A percentile compares a stretch with the other conserved stretches of the same genome.
Conservation (phyloP, 768 basidiomycete species). For the Floccularia luteovirens region DNA sequence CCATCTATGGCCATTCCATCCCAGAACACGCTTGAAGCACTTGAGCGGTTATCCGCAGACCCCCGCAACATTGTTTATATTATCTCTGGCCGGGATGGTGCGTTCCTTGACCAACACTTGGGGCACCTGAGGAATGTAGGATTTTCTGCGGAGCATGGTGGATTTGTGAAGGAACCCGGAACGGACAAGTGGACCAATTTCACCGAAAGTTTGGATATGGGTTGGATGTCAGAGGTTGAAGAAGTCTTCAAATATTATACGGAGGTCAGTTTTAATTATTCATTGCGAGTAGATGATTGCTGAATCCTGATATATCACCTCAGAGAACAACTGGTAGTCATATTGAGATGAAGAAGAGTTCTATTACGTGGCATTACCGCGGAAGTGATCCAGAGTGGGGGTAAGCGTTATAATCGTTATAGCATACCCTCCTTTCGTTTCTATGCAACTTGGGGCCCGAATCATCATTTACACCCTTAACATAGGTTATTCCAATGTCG, state of each 20-base stretch:
- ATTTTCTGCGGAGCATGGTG: constrained; percentile 94
- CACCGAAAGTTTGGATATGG: constrained; percentile 92
- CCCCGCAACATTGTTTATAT: constrained; percentile 93
- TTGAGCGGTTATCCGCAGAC: constrained; percentile 66
- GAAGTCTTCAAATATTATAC: constrained; percentile 97
- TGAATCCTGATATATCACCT: not conserved
- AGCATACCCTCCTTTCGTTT: too few species aligned
- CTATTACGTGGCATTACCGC: constrained; percentile 98
- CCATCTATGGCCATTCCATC: constrained; percentile 86
- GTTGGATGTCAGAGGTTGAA: constrained; percentile 92
- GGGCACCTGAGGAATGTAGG: constrained; percentile 80
- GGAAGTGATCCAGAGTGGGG: constrained; percentile 94
- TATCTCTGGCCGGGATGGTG: constrained; percentile 93
- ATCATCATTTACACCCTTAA: too few species aligned
- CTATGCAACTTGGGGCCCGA: too few species aligned
- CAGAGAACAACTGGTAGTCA: constrained; percentile 91
- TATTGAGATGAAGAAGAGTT: constrained; percentile 96
- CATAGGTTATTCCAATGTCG: constrained; percentile 73
- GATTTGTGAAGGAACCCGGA: constrained; percentile 77
- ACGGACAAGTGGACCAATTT: constrained; percentile 72
- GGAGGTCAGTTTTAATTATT: constrained; percentile 43
- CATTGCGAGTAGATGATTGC: not conserved
- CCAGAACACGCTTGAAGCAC: constrained; percentile 61
- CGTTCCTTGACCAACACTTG: constrained; percentile 86
- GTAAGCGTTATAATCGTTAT: constrained; percentile 31